phyloP scores from a whole-genome alignment of 2,329 filamentous ascomycete species.

The Dendrostoma leiphaemia region DNA sequence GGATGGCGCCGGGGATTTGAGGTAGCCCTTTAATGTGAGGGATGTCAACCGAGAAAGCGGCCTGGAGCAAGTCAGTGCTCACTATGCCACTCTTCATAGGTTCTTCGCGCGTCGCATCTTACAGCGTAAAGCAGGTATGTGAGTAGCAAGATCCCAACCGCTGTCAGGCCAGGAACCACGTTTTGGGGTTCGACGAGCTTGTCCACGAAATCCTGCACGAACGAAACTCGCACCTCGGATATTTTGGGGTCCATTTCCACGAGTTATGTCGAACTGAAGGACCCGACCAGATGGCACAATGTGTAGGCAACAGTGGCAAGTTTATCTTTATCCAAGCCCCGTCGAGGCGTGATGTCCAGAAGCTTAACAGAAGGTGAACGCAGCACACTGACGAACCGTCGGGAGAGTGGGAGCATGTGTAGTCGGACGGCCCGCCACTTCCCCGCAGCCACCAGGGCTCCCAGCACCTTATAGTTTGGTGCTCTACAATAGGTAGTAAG shows the following conservation, averaged over 20 bases:
- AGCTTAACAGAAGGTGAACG: too few species aligned
- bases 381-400: too few species aligned
- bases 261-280: not conserved
- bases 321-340: too few species aligned
- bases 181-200: not conserved
- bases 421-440: not conserved
- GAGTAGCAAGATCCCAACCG: not conserved
- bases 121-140: slow-evolving; percentile 14
- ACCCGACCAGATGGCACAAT: not conserved
- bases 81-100: not conserved
- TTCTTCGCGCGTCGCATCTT: not conserved
- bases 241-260: not conserved
- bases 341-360: too few species aligned
- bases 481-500: not conserved
- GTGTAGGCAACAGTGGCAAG: too few species aligned
- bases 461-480: too few species aligned
- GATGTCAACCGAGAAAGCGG: slow-evolving; percentile 40
- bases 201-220: not conserved
- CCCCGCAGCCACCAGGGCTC: too few species aligned
- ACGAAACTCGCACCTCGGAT: not conserved
- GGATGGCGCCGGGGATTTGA: slow-evolving; percentile 48
- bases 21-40: slow-evolving; percentile 46
- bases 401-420: not conserved
- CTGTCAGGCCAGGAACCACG: slow-evolving; percentile 3
- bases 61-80: slow-evolving; percentile 21